phyloP scores from a whole-genome alignment of 768 basidiomycete genomes.

The Russula sp. region DNA sequence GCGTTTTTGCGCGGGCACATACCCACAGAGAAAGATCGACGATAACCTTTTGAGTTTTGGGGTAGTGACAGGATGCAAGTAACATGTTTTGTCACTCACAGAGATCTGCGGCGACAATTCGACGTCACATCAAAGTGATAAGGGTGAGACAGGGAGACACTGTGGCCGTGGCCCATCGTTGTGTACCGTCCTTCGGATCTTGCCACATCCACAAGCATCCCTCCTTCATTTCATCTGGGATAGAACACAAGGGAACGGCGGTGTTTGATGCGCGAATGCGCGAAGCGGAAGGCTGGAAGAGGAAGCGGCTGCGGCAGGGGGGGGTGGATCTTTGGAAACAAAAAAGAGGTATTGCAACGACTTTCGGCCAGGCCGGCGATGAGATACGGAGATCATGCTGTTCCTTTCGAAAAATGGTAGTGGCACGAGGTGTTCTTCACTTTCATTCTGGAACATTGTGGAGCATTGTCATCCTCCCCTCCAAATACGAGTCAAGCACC shows the following conservation, averaged over 20 bases:
- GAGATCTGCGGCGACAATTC: neutral
- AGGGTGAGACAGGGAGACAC: neutral
- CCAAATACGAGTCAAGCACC: neutral
- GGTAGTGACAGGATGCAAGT: neutral
- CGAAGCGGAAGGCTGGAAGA: neutral
- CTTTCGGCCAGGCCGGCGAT: slow-evolving; percentile 3
- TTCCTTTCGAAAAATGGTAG: neutral
- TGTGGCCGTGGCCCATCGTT: neutral
- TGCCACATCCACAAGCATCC: neutral
- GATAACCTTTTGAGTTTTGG: slow-evolving; percentile 12
- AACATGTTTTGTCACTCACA: neutral
- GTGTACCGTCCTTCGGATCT: neutral
- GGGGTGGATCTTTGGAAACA: neutral
- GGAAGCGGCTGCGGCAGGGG: neutral
- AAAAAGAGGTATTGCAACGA: neutral
- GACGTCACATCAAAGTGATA: neutral
- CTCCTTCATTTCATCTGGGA: neutral
- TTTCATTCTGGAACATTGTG: neutral
- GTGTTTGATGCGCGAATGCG: neutral
- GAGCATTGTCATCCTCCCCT: neutral
- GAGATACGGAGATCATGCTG: slow-evolving; percentile 1
- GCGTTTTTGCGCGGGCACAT: neutral
- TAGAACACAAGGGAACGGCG: neutral
- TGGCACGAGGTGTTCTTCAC: slow-evolving; percentile 8
- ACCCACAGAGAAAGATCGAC: neutral